Evolutionary conservation across 441 rosid species (phyloP), one percentile per base, ranked within the genome.

Genomic region (Euphorbia schlechtendalii): DNA sequence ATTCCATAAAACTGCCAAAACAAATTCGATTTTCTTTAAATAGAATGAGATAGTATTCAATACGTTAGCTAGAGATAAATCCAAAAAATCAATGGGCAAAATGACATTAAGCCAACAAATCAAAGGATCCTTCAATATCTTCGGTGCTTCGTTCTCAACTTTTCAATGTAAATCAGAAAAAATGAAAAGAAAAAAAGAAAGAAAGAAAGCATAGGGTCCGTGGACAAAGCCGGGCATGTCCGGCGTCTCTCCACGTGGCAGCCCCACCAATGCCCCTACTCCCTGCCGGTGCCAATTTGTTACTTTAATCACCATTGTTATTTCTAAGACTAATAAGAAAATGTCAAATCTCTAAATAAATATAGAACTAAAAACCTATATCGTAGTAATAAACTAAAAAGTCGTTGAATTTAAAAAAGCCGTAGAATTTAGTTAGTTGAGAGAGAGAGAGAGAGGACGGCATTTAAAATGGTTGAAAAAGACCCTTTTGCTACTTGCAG

Each of bases 371-470:
- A 5, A 8, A 10, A 32, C 3, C 2, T 18, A 5, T 25, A 27
- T 55, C 25, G 25, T 9, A 25, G 6, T 57, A 17, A n/a, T 17
- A 5, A 56, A 28, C 10, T 14, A 5, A 56, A 13, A 30, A 32
- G 34, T 12, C 12, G 17, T 43, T 17, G 40, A 56, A 56, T 69
- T 20, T 55, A 49, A 18, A 60, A 65, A 25, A 59, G 68, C n/a
- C n/a, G n/a, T n/a, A n/a, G n/a, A 59, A 28, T 63, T 53, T 27
- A 51, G 80, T 64, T 72, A 57, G 80, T 76, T 79, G 81, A 59
- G 53, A 72, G 71, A 63, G 72, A 41, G 51, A 5, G 3, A 32
- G 36, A 32, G 36, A 32, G 48, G 48, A 60, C 57, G 73, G 76
- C 75, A 75, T 59, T 66, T 14, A 17, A 17, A 48, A 8, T 51